A percentile compares a stretch with the other conserved stretches of the same genome.
Evolutionary conservation across 1,284 basidiomycete genomes (phyloP).

Genomic region (Phylloporus gajari): DNA sequence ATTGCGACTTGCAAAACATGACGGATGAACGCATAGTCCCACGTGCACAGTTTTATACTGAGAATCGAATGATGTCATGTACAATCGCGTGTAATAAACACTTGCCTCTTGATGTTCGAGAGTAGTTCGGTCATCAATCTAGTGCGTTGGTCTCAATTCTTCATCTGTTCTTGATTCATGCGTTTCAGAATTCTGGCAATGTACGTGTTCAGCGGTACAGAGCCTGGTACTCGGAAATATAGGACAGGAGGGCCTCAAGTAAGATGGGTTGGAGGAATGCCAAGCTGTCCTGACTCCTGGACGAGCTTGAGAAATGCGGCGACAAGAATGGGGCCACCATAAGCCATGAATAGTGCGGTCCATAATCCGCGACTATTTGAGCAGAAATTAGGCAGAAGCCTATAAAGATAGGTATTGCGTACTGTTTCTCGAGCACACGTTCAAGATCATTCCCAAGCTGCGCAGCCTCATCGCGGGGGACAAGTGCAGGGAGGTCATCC

Average conservation of each 20-base stretch:
- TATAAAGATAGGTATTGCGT: neutral
- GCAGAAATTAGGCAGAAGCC: no score
- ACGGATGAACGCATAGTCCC: slow-evolving; percentile 89
- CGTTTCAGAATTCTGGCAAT: slow-evolving; percentile 82
- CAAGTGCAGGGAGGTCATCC: slow-evolving; percentile 77
- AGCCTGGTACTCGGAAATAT: slow-evolving; percentile 82
- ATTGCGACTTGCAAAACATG: slow-evolving; percentile 85
- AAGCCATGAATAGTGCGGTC: slow-evolving; percentile 78
- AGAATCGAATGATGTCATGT: neutral
- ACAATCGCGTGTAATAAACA: neutral
- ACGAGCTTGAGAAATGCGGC: slow-evolving; percentile 77
- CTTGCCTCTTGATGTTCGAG: slow-evolving; percentile 87
- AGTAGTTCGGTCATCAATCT: slow-evolving; percentile 85
- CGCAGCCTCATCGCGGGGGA: slow-evolving; percentile 77
- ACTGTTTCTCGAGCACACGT: slow-evolving; percentile 69
- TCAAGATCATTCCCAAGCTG: slow-evolving; percentile 76
- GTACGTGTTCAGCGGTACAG: slow-evolving; percentile 82
- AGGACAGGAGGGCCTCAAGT: slow-evolving; percentile 82
- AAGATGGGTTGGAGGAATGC: slow-evolving; percentile 92
- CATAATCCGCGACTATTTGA: slow-evolving; percentile 61
- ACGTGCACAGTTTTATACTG: slow-evolving; percentile 83
- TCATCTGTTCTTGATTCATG: slow-evolving; percentile 88
- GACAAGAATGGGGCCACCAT: slow-evolving; percentile 79
- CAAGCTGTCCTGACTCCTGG: slow-evolving; percentile 87
- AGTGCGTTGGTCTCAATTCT: slow-evolving; percentile 83